These are phyloP conservation scores for Calonectria honghensis DNA, from an alignment of 2,329 filamentous ascomycete genomes.

Conservation along the genomic window DNA sequence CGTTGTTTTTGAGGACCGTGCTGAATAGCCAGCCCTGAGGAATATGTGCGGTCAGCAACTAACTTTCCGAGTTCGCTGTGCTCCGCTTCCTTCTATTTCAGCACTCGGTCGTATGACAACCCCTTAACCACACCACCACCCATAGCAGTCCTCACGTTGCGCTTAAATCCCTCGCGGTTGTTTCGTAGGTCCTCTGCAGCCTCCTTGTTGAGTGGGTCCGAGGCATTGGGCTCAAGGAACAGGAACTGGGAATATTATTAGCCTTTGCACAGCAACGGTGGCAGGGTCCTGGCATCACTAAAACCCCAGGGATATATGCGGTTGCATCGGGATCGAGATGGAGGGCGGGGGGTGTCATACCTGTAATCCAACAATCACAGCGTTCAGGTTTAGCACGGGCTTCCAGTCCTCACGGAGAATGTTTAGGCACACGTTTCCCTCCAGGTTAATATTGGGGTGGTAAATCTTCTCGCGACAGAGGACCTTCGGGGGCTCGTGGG, in stretches of 20 bases:
- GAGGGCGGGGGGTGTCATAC: constrained; percentile 63
- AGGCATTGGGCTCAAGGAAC: constrained; percentile 97
- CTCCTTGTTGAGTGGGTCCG: constrained; percentile 98
- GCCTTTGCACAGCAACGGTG: constrained; percentile 35
- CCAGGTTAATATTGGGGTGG: constrained; percentile 98
- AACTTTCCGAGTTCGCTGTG: constrained; percentile 35
- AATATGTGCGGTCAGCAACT: constrained; percentile 30
- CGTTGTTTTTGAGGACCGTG: constrained; percentile 20
- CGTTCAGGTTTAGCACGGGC: constrained; percentile 96
- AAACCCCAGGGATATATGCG: neutral
- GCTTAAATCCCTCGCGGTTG: constrained; percentile 91
- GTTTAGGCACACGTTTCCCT: constrained; percentile 98
- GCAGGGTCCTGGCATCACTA: constrained; percentile 7
- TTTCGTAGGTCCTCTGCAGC: constrained; percentile 92
- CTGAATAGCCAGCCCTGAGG: constrained; percentile 16
- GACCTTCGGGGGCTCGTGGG: constrained; percentile 97
- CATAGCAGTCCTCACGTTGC: constrained; percentile 92
- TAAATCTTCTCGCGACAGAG: constrained; percentile 99
- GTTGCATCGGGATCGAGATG: constrained; percentile 8
- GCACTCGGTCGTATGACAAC: constrained; percentile 84
- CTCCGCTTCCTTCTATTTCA: constrained; percentile 70
- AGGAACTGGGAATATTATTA: constrained; percentile 79
- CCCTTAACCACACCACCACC: constrained; percentile 84
- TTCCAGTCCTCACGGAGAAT: constrained; percentile 99
- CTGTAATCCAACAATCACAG: constrained; percentile 95